These are phyloP conservation scores for Monilinia fructicola DNA, from an alignment of 2,329 filamentous ascomycete genomes.

Conservation along the genomic window DNA sequence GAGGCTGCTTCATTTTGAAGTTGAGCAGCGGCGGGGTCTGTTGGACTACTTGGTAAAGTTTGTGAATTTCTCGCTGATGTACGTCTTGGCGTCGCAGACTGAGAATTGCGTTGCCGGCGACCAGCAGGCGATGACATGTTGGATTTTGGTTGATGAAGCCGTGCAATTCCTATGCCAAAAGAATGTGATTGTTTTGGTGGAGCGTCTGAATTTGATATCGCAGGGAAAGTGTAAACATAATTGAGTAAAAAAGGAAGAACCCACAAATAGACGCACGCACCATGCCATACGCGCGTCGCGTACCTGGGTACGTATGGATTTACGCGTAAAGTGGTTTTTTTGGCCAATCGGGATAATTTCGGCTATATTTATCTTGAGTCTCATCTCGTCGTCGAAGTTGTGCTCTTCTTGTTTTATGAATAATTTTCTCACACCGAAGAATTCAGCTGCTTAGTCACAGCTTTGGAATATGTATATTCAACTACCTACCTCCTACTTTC, in stretches of 20 bases:
- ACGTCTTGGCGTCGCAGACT: slow-evolving; percentile 56
- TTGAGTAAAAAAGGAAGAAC: slow-evolving; percentile 13
- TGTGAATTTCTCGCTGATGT: slow-evolving; percentile 58
- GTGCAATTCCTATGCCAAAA: slow-evolving; percentile 7
- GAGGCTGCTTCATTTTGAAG: slow-evolving; percentile 41
- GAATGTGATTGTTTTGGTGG: slow-evolving; percentile 15
- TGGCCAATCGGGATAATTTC: too few species aligned
- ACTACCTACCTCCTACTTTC: not conserved
- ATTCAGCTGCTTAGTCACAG: not conserved
- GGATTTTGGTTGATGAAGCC: slow-evolving; percentile 21
- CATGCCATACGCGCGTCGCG: slow-evolving; percentile 14
- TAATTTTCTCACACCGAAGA: not conserved
- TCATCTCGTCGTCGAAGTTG: not conserved
- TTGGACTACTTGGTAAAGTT: slow-evolving; percentile 52
- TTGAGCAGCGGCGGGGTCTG: slow-evolving; percentile 40
- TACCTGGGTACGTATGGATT: not conserved
- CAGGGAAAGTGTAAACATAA: not conserved
- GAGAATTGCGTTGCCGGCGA: slow-evolving; percentile 56
- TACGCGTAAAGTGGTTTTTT: too few species aligned
- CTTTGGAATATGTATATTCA: not conserved
- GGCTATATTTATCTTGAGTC: not conserved
- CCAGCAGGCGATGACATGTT: slow-evolving; percentile 63
- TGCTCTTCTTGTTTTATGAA: not conserved
- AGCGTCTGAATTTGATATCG: slow-evolving; percentile 15
- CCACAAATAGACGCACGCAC: slow-evolving; percentile 1